Percentiles rank a stretch among this genome's conserved stretches.
These are phyloP conservation scores for Volvox carteri DNA, from an alignment of 163 green algal genomes.

Conservation along the genomic window DNA sequence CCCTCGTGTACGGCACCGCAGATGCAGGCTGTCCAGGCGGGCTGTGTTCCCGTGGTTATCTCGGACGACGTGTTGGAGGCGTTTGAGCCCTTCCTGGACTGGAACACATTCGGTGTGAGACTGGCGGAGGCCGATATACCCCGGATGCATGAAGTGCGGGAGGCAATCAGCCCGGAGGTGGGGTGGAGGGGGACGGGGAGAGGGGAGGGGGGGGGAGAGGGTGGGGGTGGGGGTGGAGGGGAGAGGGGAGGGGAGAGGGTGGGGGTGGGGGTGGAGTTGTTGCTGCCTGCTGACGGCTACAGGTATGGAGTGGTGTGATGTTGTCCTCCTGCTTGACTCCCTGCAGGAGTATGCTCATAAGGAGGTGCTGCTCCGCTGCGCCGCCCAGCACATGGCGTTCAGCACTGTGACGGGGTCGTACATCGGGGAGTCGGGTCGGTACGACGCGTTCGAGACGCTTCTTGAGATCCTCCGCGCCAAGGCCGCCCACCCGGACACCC, in stretches of 20 bases:
- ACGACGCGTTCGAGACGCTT: constrained; percentile 62
- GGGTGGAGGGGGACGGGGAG: background rate
- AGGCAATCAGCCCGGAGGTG: constrained; percentile 22
- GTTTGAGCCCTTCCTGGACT: constrained; percentile 53
- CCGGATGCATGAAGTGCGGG: constrained; percentile 43
- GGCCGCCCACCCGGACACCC: constrained; percentile 6
- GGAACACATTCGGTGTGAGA: constrained; percentile 43
- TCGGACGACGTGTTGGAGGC: constrained; percentile 44
- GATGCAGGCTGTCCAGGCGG: constrained; percentile 30
- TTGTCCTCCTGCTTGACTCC: too few relatives aligned
- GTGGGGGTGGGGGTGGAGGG: too few relatives aligned
- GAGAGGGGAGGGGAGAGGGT: too few relatives aligned
- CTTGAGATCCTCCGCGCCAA: constrained; percentile 52
- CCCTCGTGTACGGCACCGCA: background rate
- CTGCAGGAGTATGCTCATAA: constrained; percentile 27
- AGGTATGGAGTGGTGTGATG: too few relatives aligned
- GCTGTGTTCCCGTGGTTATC: constrained; percentile 54
- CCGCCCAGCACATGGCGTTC: constrained; percentile 61
- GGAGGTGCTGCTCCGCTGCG: constrained; percentile 44
- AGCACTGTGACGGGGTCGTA: constrained; percentile 52
- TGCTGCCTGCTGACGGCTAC: too few relatives aligned
- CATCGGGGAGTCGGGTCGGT: constrained; percentile 56
- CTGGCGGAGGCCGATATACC: constrained; percentile 49
- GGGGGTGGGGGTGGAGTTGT: background rate
- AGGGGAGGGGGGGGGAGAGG: background rate